A percentile compares a stretch with the other conserved stretches of the same genome.
Evolutionary conservation across 225 moss, liverwort and hornwort genomes (phyloP).

Genomic region (Neckera pumila): DNA sequence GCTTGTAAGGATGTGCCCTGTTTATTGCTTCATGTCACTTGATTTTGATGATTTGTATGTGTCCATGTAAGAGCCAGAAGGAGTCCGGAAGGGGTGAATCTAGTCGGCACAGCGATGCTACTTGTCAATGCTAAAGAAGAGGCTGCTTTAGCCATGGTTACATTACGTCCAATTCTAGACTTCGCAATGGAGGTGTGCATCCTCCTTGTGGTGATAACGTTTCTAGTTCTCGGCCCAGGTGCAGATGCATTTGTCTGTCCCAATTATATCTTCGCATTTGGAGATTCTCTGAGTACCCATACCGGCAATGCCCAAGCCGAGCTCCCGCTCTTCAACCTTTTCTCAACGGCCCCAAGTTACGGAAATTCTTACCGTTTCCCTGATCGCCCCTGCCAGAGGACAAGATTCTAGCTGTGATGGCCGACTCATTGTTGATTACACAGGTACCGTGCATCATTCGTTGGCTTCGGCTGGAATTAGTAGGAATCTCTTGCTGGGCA

Average conservation of each 20-base stretch:
- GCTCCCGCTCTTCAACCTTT: neutral
- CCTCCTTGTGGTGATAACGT: neutral
- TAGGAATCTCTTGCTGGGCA: neutral
- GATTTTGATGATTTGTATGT: too few relatives aligned
- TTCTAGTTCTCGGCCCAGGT: neutral
- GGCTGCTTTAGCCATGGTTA: too few relatives aligned
- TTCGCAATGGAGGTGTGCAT: neutral
- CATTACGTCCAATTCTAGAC: too few relatives aligned
- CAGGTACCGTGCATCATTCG: neutral
- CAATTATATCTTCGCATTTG: neutral
- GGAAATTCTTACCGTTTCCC: slow-evolving; percentile 17
- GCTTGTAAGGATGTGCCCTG: too few relatives aligned
- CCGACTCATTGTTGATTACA: slow-evolving; percentile 19
- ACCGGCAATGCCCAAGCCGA: slow-evolving; percentile 27
- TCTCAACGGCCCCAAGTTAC: neutral
- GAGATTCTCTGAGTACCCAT: slow-evolving; percentile 27
- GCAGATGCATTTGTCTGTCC: slow-evolving; percentile 11
- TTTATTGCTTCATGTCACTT: too few relatives aligned
- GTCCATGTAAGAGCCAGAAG: too few relatives aligned
- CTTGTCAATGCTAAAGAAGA: too few relatives aligned
- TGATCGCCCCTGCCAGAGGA: slow-evolving; percentile 22
- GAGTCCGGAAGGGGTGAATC: too few relatives aligned
- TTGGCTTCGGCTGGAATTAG: too few relatives aligned
- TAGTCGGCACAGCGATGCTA: too few relatives aligned
- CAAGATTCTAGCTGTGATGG: slow-evolving; percentile 25